Evolutionary conservation across 2,329 filamentous ascomycete species (phyloP).

Genomic region (Myriosclerotinia scirpicola): DNA sequence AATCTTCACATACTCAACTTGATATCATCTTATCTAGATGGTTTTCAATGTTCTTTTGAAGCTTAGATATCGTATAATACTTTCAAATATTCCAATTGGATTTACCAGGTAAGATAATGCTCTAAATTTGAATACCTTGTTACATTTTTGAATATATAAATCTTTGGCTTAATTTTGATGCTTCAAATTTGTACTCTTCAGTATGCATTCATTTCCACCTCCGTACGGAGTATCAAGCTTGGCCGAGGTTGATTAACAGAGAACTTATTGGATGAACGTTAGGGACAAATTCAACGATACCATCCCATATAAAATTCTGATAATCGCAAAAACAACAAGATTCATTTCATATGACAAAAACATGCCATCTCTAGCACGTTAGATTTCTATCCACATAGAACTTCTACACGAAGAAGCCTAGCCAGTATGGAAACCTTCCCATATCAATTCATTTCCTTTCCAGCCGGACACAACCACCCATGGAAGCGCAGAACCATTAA

Average conservation of each 20-base stretch:
- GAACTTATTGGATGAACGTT: not conserved
- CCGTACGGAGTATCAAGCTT: not conserved
- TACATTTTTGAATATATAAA: no score
- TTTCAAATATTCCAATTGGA: no score
- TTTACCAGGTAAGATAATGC: no score
- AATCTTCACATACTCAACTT: no score
- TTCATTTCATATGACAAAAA: conserved; percentile 14
- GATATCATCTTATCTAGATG: no score
- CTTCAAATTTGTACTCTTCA: no score
- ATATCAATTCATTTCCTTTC: conserved; percentile 5
- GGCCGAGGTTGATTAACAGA: not conserved
- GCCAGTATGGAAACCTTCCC: conserved; percentile 28
- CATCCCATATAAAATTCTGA: not conserved
- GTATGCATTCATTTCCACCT: not conserved
- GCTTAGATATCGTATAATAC: no score
- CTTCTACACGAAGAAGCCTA: conserved; percentile 27
- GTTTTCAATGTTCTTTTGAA: no score
- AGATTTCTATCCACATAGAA: conserved; percentile 24
- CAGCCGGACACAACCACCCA: conserved; percentile 22
- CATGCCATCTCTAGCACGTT: conserved; percentile 9
- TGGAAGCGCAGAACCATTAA: conserved; percentile 22
- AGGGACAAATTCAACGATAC: not conserved
- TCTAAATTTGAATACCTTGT: no score
- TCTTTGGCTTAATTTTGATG: no score
- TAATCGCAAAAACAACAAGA: conserved; percentile 10